A percentile compares a stretch with the other conserved stretches of the same genome.
phyloP scores from a whole-genome alignment of 140 eudicot species.

The Artemisia princeps region DNA sequence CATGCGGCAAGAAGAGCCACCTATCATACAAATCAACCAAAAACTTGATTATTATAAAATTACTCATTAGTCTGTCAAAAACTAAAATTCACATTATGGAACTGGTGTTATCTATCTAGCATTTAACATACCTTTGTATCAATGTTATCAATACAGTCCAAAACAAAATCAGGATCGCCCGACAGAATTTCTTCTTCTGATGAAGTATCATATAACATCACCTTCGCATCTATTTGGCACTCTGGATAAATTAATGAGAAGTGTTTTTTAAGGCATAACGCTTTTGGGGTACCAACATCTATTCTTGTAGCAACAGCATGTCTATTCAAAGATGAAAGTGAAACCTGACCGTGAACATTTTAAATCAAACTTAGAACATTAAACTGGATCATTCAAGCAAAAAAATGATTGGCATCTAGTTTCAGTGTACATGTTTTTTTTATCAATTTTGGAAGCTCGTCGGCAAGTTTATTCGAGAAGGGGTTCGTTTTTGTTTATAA shows the following conservation, averaged over 20 bases:
- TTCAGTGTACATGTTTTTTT: no score
- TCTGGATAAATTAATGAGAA: conserved; percentile 79
- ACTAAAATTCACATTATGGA: not conserved
- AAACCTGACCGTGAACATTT: conserved; percentile 50
- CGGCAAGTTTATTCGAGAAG: no score
- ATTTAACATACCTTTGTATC: conserved; percentile 70
- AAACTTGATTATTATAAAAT: conserved; percentile 6
- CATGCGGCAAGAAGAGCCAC: conserved; percentile 99
- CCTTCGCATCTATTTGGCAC: conserved; percentile 81
- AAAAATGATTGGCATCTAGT: no score
- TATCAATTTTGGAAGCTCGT: no score
- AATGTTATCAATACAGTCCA: conserved; percentile 96
- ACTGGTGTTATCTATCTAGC: not conserved
- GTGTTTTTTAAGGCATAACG: conserved; percentile 85
- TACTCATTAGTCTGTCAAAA: not conserved
- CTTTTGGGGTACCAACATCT: conserved; percentile 97
- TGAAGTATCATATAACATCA: conserved; percentile 71
- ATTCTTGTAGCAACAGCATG: conserved; percentile 96
- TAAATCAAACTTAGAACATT: not conserved
- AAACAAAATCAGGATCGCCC: conserved; percentile 85
- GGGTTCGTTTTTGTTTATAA: no score
- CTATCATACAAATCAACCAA: conserved; percentile 35
- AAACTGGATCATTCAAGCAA: no score
- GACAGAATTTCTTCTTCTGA: conserved; percentile 89
- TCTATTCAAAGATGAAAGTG: conserved; percentile 92